phyloP scores from a whole-genome alignment of 805 yeast species.

The Soucietia sequanensis region DNA sequence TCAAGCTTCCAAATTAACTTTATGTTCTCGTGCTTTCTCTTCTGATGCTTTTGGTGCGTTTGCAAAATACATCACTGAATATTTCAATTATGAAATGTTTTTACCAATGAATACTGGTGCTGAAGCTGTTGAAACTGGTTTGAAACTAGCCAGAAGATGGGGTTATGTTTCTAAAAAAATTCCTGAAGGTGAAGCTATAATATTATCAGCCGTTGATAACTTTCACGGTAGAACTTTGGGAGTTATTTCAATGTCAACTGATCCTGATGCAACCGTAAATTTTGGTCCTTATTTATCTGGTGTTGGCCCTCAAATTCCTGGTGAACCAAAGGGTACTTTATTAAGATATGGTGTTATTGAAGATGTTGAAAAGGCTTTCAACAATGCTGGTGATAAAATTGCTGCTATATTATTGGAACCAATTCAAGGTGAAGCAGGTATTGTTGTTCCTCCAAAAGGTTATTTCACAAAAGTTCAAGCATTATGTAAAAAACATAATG shows the following conservation, averaged over 20 bases:
- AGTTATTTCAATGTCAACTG: slow-evolving; percentile 93
- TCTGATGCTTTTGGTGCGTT: slow-evolving; percentile 83
- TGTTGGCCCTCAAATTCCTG: slow-evolving; percentile 84
- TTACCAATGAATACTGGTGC: slow-evolving; percentile 99
- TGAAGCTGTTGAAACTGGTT: slow-evolving; percentile 95
- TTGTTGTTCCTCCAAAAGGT: slow-evolving; percentile 85
- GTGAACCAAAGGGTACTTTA: slow-evolving; percentile 55
- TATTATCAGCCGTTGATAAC: slow-evolving; percentile 82
- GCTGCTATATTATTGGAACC: slow-evolving; percentile 94
- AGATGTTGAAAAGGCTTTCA: slow-evolving; percentile 81
- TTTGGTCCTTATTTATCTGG: slow-evolving; percentile 89
- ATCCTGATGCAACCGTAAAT: slow-evolving; percentile 83
- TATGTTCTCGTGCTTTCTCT: slow-evolving; percentile 90
- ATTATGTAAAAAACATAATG: slow-evolving; percentile 80
- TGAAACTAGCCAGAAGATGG: slow-evolving; percentile 96
- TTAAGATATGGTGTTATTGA: slow-evolving; percentile 82
- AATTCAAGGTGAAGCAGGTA: slow-evolving; percentile 98
- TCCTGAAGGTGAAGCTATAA: slow-evolving; percentile 78
- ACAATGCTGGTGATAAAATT: slow-evolving; percentile 79
- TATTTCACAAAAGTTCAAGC: slow-evolving; percentile 72
- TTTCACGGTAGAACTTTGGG: slow-evolving; percentile 98
- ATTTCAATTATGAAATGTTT: slow-evolving; percentile 86
- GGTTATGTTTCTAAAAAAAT: slow-evolving; percentile 88
- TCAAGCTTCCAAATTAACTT: slow-evolving; percentile 81
- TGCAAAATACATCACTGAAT: slow-evolving; percentile 86